phyloP scores from a whole-genome alignment of 306 rosid genomes.

The Astragalus membranaceus region DNA sequence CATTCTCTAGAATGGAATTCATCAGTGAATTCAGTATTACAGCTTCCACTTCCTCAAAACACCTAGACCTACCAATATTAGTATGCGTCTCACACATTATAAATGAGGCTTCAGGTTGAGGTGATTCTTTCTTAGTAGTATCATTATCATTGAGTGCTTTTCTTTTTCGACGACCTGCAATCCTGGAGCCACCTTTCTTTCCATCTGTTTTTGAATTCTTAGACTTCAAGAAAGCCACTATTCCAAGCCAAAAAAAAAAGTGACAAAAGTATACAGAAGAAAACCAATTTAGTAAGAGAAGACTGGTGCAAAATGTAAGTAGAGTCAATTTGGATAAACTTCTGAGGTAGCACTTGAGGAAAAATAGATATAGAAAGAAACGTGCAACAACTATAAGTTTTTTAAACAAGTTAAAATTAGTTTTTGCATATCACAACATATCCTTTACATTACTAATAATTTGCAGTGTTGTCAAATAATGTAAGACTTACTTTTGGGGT shows the following conservation, averaged over 20 bases:
- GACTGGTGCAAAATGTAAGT: not conserved
- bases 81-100: constrained; percentile 50
- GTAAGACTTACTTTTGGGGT: too few species aligned
- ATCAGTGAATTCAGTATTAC: too few species aligned
- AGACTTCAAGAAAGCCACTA: constrained; percentile 23
- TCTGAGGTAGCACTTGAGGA: not conserved
- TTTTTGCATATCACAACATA: too few species aligned
- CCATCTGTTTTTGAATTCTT: constrained; percentile 25
- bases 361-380: too few species aligned
- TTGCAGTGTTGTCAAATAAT: too few species aligned
- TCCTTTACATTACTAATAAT: too few species aligned
- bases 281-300: constrained; percentile 2
- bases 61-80: constrained; percentile 44
- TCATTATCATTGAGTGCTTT: constrained; percentile 54
- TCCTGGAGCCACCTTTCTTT: constrained; percentile 32
- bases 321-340: not conserved
- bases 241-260: not conserved
- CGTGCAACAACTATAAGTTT: too few species aligned
- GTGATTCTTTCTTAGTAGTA: constrained; percentile 38
- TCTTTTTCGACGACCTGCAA: constrained; percentile 31
- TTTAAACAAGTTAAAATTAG: too few species aligned
- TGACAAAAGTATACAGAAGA: not conserved
- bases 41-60: constrained; percentile 30
- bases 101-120: constrained; percentile 19
- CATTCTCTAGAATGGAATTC: constrained; percentile 26